These are phyloP conservation scores for Exophiala calicioides DNA, from an alignment of 2,329 filamentous ascomycete species.

Conservation along the genomic window DNA sequence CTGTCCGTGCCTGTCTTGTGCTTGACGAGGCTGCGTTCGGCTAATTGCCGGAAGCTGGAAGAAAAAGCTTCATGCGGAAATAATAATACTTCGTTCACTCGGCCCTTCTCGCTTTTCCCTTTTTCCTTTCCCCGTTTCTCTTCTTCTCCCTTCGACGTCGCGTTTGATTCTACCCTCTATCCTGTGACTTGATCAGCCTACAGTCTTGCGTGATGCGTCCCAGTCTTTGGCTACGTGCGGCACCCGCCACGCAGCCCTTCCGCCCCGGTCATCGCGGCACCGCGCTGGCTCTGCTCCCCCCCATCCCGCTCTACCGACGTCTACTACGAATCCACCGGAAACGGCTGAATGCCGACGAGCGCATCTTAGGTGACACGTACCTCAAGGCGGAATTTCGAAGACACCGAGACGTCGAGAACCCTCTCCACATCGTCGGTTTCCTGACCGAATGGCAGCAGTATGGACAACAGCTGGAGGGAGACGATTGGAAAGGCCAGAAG, in stretches of 20 bases:
- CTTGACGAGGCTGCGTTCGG: no score
- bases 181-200: neutral
- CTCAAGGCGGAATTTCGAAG: slow-evolving; percentile 89
- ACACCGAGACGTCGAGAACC: slow-evolving; percentile 82
- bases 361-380: slow-evolving; percentile 86
- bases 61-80: no score
- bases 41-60: slow-evolving; percentile 3
- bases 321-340: slow-evolving; percentile 83
- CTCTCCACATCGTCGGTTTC: slow-evolving; percentile 91
- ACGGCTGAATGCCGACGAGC: slow-evolving; percentile 70
- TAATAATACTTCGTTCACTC: no score
- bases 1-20: no score
- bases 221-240: slow-evolving; percentile 21
- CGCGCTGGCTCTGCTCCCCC: slow-evolving; percentile 73
- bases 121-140: neutral
- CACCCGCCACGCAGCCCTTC: slow-evolving; percentile 22
- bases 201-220: slow-evolving; percentile 20
- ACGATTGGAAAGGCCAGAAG: slow-evolving; percentile 79
- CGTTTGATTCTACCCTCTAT: neutral
- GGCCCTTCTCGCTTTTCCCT: no score
- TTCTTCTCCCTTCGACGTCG: neutral
- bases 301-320: slow-evolving; percentile 85
- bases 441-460: slow-evolving; percentile 96
- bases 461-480: slow-evolving; percentile 86
- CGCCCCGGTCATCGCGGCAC: slow-evolving; percentile 32